These are phyloP conservation scores for Melanogaster broomeanus DNA, from an alignment of 768 basidiomycete species.

Conservation along the genomic window DNA sequence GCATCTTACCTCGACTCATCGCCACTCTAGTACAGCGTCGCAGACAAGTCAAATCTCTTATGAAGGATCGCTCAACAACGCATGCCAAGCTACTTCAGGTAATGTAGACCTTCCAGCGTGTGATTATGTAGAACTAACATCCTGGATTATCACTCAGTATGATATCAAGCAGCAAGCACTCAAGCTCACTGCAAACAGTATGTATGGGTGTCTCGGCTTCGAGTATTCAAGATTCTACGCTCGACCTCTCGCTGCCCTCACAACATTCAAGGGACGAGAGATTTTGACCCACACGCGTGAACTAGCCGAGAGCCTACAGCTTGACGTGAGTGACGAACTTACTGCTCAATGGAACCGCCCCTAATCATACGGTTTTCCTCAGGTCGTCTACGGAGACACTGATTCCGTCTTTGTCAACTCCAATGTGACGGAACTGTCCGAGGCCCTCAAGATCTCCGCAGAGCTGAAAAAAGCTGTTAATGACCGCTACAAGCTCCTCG, in stretches of 20 bases:
- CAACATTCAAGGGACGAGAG: constrained; percentile 97
- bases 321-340: constrained; percentile 69
- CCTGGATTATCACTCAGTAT: constrained; percentile 50
- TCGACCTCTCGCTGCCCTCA: constrained; percentile 93
- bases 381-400: constrained; percentile 99
- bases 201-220: constrained; percentile 99
- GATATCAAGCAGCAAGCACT: constrained; percentile 97
- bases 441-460: constrained; percentile 88
- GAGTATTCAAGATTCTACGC: constrained; percentile 97
- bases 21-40: constrained; percentile 93
- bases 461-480: constrained; percentile 97
- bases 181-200: constrained; percentile 98
- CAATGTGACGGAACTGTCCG: constrained; percentile 82
- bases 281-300: constrained; percentile 93
- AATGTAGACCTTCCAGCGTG: constrained; percentile 8
- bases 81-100: constrained; percentile 85
- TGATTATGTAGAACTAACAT: neutral
- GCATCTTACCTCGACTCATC: constrained; percentile 95
- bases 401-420: constrained; percentile 99
- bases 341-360: neutral
- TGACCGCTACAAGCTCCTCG: constrained; percentile 90
- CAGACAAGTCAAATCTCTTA: constrained; percentile 85
- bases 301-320: constrained; percentile 83
- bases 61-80: constrained; percentile 83
- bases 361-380: neutral